phyloP scores from a whole-genome alignment of 1,284 basidiomycete genomes.

The Xanthoconium separans region DNA sequence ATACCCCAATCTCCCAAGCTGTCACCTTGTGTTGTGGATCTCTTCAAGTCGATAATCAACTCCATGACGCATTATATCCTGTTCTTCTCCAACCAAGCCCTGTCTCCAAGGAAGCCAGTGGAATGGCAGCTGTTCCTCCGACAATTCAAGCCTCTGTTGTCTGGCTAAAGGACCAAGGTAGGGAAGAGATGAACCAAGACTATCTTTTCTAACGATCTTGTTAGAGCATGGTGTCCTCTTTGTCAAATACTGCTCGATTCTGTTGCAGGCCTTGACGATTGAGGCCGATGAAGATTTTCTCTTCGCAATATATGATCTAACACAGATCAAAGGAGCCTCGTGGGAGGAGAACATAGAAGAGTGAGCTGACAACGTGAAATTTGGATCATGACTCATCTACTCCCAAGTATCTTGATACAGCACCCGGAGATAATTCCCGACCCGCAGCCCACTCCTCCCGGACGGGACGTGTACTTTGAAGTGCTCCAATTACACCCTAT shows the following conservation, averaged over 20 bases:
- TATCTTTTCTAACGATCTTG: not conserved
- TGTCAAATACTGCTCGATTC: slow-evolving; percentile 94
- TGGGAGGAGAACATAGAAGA: slow-evolving; percentile 81
- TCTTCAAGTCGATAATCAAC: slow-evolving; percentile 96
- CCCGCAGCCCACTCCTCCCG: slow-evolving; percentile 62
- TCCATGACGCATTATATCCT: slow-evolving; percentile 95
- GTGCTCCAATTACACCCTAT: slow-evolving; percentile 97
- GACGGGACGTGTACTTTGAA: slow-evolving; percentile 93
- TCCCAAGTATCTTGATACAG: slow-evolving; percentile 71
- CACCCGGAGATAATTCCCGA: slow-evolving; percentile 79
- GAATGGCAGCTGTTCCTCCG: slow-evolving; percentile 78
- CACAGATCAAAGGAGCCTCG: slow-evolving; percentile 86
- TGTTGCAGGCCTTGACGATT: slow-evolving; percentile 93
- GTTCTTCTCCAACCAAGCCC: slow-evolving; percentile 96
- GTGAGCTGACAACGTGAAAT: slow-evolving; percentile 44
- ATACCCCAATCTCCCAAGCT: slow-evolving; percentile 81
- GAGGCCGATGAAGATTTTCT: slow-evolving; percentile 98
- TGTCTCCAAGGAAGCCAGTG: slow-evolving; percentile 79
- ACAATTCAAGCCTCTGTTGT: slow-evolving; percentile 89
- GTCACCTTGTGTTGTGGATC: slow-evolving; percentile 84
- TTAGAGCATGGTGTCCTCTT: slow-evolving; percentile 94
- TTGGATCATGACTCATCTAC: slow-evolving; percentile 8
- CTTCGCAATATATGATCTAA: slow-evolving; percentile 90
- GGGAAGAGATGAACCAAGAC: slow-evolving; percentile 15
- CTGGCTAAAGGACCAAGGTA: slow-evolving; percentile 92